phyloP scores from a whole-genome alignment of 148 eudicot genomes.

The Nepenthes mirabilis region DNA sequence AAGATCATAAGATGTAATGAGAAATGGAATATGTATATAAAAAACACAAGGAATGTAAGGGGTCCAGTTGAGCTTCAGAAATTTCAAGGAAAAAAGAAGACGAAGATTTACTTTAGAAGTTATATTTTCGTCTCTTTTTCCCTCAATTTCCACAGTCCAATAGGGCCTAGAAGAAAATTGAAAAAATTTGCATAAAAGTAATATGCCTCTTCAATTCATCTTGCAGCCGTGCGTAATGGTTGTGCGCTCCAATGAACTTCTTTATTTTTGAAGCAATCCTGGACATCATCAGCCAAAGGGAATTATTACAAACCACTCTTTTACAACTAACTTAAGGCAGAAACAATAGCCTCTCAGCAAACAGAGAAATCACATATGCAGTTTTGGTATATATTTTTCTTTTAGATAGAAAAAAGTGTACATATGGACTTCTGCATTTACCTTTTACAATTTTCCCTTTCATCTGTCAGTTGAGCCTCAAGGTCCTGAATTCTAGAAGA shows the following conservation, averaged over 20 bases:
- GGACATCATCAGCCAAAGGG: slow-evolving; percentile 7
- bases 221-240: slow-evolving; percentile 46
- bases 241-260: slow-evolving; percentile 54
- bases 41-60: not conserved
- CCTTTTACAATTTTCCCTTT: slow-evolving; percentile 68
- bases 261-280: slow-evolving; percentile 59
- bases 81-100: slow-evolving; percentile 2
- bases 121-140: too few relatives aligned
- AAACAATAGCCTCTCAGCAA: not conserved
- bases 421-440: slow-evolving; percentile 8
- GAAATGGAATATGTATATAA: not conserved
- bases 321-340: not conserved
- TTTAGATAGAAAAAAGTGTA: not conserved
- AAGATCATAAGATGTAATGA: not conserved
- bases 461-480: slow-evolving; percentile 58
- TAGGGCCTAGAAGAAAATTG: not conserved
- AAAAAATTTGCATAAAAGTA: not conserved
- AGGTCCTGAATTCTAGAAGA: slow-evolving; percentile 51
- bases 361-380: slow-evolving; percentile 1
- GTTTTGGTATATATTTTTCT: too few relatives aligned
- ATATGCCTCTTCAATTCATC: slow-evolving; percentile 70
- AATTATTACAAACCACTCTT: not conserved
- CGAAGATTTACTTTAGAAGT: too few relatives aligned
- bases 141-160: not conserved
- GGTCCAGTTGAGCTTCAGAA: not conserved